Base-by-base conservation (phyloP, 768 basidiomycete species). In the Saitozyma podzolica region DNA sequence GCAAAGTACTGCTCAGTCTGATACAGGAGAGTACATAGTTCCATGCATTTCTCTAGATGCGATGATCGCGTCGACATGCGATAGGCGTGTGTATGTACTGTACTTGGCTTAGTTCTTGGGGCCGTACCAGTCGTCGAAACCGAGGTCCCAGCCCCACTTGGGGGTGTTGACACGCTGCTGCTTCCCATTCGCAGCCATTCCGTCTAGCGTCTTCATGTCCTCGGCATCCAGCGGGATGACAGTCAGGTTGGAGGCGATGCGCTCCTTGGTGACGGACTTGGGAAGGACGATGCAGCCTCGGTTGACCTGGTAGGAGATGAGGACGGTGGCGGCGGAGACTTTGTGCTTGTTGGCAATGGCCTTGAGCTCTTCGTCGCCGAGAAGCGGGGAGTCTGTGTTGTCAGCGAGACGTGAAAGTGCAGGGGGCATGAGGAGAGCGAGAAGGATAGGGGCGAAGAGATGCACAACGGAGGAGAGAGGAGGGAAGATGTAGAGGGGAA, bases 231-330 rank as follows among this genome's bases (percentile, higher is more conserved):
- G 81, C 57, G 85, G 85, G 68, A 94, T 94, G 16, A 74, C 53
- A 11, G 70, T 61, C 10, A 65, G 62, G 57, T 75, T 77, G 9
- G 65, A 70, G 45, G 43, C 53, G 70, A 97, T 90, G 40, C 92
- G 86, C 14, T 78, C 80, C 0, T 87, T 84, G 1, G 85, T 89
- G 40, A 84, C 84, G 50, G 89, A 89, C 80, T 94, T 94, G 1
- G 91, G 90, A 9, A 97, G 84, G 0, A 90, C 89, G 0, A 91
- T 84, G 68, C 45, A 47, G 45, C 45, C 45, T 47, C 45, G 2
- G n/a, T 13, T 69, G 66, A 73, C 68, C 0, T 64, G 58, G 58
- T 65, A 78, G 3, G 70, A 74, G 67, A 78, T 67, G 37, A 78
- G 60, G 61, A 78, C 60, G 56, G 75, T 17, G 45, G 45, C 13